Evolutionary conservation across 129 eudicot genomes (phyloP).

Genomic region (Daucus carota): DH1_v3.0 NC_030383.2:58844001-58844500

Average conservation of each 20-base stretch:
- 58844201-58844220: not conserved
- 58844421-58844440: not conserved
- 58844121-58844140: not conserved
- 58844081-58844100: conserved; percentile 7
- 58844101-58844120: not conserved
- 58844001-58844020: not conserved
- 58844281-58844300: not conserved
- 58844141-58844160: not conserved
- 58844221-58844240: conserved; percentile 2
- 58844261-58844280: conserved; percentile 1
- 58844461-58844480: too few relatives aligned
- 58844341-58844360: not conserved
- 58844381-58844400: conserved; percentile 2
- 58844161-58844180: not conserved
- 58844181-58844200: not conserved
- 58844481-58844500: too few relatives aligned
- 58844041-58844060: conserved; percentile 4
- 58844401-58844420: not conserved
- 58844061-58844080: not conserved
- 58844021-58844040: conserved; percentile 6
- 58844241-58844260: not conserved
- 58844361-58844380: not conserved
- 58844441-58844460: not conserved
- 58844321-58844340: not conserved
- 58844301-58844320: not conserved